Base-by-base conservation (phyloP, 192 early-diverging fungal species). In the Geranomyces michiganensis region DNA sequence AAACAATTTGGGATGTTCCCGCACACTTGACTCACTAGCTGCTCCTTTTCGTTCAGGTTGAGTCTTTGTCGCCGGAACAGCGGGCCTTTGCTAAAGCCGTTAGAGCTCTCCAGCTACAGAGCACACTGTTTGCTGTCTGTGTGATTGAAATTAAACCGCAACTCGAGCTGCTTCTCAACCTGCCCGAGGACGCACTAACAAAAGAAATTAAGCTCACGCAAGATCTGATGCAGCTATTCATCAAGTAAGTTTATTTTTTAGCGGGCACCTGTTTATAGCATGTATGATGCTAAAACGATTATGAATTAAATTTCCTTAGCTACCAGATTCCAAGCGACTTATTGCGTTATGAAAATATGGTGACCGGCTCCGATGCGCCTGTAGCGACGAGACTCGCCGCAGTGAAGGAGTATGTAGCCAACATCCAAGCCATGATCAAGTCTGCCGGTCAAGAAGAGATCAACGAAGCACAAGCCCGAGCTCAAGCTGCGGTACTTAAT, bases 111-210 rank as follows among this genome's bases (percentile, higher is more conserved):
- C 76, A 78, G 41, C 56, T 78, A 1, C 45, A 65, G 21, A 72
- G 56, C 22, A 74, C 74, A 26, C 36, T 78, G n/a, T 78, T 78
- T 44, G 63, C 68, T 0, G 3, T 78, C 13, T 43, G 30, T 43
- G 46, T 78, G 5, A 45, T 78, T 0, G 74, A 78, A 69, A 65
- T 78, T 68, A 78, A 78, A 61, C 76, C 76, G 0, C 75, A 78
- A 46, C 68, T 78, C 19, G 76, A 78, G 61, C 46, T 56, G 32
- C 51, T 78, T 14, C 62, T 78, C 21, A 78, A 78, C 22, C 36
- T 76, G 19, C 71, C 71, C 14, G 47, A 65, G 41, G 76, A 76
- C 36, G 43, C 66, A 21, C 46, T 78, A 12, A 78, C 71, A 19
- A 78, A 78, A 32, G 76, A 78, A 43, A 78, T 78, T 36, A 17